Conservation (phyloP, 768 basidiomycete genomes). For the Calocera cornea region DNA sequence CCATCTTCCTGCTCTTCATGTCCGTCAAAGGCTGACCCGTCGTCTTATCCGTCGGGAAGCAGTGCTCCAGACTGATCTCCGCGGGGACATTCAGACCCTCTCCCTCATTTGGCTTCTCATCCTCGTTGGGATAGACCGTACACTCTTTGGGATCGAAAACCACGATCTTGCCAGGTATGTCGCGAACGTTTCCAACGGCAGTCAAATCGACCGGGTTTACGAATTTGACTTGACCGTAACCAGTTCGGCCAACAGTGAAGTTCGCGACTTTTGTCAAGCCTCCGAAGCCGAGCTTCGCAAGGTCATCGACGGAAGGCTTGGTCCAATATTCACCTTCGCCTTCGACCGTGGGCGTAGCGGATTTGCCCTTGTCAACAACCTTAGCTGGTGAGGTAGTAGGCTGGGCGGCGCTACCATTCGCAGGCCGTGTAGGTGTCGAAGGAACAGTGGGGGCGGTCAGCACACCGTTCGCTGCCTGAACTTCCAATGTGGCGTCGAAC, state of each 20-base stretch:
- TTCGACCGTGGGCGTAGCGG: neutral
- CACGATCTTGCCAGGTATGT: slow-evolving; percentile 74
- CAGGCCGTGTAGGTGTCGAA: neutral
- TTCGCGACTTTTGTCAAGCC: slow-evolving; percentile 59
- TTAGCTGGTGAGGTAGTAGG: neutral
- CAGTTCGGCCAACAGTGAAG: slow-evolving; percentile 79
- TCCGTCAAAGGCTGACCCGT: slow-evolving; percentile 85
- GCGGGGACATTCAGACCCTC: slow-evolving; percentile 83
- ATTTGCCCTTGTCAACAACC: slow-evolving; percentile 19
- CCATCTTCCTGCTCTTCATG: slow-evolving; percentile 45
- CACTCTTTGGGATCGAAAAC: slow-evolving; percentile 86
- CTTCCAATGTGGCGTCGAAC: neutral
- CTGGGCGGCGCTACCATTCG: neutral
- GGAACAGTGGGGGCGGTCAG: neutral
- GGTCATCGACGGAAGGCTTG: slow-evolving; percentile 58
- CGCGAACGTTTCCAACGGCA: slow-evolving; percentile 59
- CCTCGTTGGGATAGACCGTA: slow-evolving; percentile 82
- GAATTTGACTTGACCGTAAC: slow-evolving; percentile 80
- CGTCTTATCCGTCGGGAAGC: slow-evolving; percentile 85
- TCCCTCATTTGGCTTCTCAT: slow-evolving; percentile 74
- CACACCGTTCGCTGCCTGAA: neutral
- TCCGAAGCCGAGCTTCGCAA: slow-evolving; percentile 58
- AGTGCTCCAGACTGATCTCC: slow-evolving; percentile 56
- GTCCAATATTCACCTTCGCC: slow-evolving; percentile 83
- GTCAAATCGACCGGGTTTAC: slow-evolving; percentile 71